These are phyloP conservation scores for Kazachstania martiniae DNA, from an alignment of 805 yeast genomes.

Conservation along the genomic window DNA sequence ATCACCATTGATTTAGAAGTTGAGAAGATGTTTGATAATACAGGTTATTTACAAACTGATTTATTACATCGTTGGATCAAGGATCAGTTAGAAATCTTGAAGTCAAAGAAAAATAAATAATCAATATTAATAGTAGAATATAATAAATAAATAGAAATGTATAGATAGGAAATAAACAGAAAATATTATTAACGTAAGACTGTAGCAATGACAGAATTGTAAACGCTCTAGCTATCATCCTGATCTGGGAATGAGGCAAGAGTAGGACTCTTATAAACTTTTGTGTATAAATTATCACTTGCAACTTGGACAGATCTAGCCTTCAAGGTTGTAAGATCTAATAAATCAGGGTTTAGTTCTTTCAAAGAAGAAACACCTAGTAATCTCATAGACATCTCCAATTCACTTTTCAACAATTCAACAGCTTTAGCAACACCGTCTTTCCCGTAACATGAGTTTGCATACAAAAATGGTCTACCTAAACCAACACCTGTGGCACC, in stretches of 20 bases:
- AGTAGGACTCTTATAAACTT: constrained; percentile 47
- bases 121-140: constrained; percentile 5
- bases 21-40: constrained; percentile 30
- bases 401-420: constrained; percentile 55
- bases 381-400: constrained; percentile 69
- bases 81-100: constrained; percentile 26
- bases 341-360: constrained; percentile 47
- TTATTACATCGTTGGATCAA: constrained; percentile 32
- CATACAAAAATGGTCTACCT: constrained; percentile 57
- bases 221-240: constrained; percentile 2
- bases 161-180: no score
- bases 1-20: constrained; percentile 20
- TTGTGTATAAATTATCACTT: constrained; percentile 42
- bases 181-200: constrained; percentile 1
- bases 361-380: constrained; percentile 56
- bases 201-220: background rate
- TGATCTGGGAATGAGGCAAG: constrained; percentile 36
- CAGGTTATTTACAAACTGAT: constrained; percentile 33
- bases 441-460: constrained; percentile 54
- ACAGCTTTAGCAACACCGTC: constrained; percentile 51
- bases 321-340: constrained; percentile 44
- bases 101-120: constrained; percentile 31
- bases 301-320: constrained; percentile 37
- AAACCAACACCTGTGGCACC: constrained; percentile 66
- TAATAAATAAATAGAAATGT: background rate